Base-by-base conservation (phyloP, 2,329 filamentous ascomycete genomes). In the Venturia carpophila region DNA sequence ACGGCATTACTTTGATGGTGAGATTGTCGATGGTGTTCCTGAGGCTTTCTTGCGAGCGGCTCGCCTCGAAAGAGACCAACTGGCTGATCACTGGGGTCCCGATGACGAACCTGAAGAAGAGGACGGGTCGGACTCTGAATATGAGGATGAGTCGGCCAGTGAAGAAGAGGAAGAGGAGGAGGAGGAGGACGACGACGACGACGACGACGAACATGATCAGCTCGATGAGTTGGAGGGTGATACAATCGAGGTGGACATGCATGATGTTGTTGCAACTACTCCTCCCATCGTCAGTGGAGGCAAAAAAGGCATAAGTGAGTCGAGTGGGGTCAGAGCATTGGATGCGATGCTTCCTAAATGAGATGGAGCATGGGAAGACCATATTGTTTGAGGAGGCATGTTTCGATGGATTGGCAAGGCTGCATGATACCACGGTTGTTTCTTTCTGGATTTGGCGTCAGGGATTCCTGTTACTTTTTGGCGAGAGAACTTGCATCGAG, bases 1-100 rank as follows among this genome's bases (percentile, higher is more conserved):
- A 71, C 67, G 75, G 19, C 74, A 73, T 62, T 77, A 76, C 56
- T 66, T 76, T 37, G 63, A 64, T 27, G 63, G 47, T n/a, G 42
- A 64, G 63, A 64, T 64, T 27, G 15, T 69, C 72, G 49, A 72
- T 72, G 9, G 62, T 72, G 41, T 73, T 74, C 55, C 55, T 24
- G 52, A 58, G 19, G 52, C 52, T 11, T 58, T 58, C 13, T 11
- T 58, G 21, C 52, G 52, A 3, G 52, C 52, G 5, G 52, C 52
- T 9, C 27, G 30, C 7, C 30, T 58, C 3, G 27, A 58, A 37
- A 58, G 52, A n/a, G 52, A 58, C 3, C 15, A 27, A n/a, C 6
- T 37, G 17, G 27, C 30, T 37, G 52, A 58, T 9, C 15, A 30
- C 3, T 58, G 52, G 52, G 52, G 30, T n/a, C 13, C 52, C 5